phyloP scores from a whole-genome alignment of 2,329 filamentous ascomycete genomes.

The Phaeomoniella chlamydospora region DNA sequence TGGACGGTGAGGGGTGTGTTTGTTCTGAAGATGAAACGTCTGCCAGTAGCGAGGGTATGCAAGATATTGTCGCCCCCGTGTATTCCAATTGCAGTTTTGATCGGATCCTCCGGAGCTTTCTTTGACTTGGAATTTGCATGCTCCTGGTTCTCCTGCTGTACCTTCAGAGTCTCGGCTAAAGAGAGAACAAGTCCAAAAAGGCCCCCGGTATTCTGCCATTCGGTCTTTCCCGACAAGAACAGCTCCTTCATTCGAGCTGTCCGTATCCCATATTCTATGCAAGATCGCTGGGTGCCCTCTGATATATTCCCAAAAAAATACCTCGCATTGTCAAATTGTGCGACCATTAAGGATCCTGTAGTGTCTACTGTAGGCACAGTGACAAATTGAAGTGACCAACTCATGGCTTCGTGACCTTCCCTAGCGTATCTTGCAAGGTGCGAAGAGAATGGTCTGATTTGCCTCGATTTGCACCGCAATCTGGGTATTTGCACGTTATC shows the following conservation, averaged over 20 bases:
- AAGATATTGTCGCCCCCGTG: constrained; percentile 70
- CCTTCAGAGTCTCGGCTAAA: constrained; percentile 50
- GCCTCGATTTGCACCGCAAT: no score
- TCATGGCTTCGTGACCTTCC: no score
- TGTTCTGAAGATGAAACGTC: constrained; percentile 75
- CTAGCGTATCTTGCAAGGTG: no score
- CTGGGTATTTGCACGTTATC: no score
- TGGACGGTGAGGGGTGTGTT: constrained; percentile 57
- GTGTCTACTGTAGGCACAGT: constrained; percentile 81
- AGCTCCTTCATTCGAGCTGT: constrained; percentile 57
- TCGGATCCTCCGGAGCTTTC: constrained; percentile 11
- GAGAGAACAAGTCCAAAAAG: constrained; percentile 76
- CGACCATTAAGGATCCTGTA: constrained; percentile 57
- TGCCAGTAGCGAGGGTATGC: constrained; percentile 66
- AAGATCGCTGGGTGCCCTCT: constrained; percentile 73
- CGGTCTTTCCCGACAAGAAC: constrained; percentile 65
- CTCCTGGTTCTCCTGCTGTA: constrained; percentile 17
- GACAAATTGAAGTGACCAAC: constrained; percentile 58
- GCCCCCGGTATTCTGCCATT: constrained; percentile 67
- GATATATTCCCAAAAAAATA: constrained; percentile 74
- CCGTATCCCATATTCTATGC: constrained; percentile 51
- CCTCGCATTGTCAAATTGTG: constrained; percentile 68
- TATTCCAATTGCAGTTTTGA: constrained; percentile 28
- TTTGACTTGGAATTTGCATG: constrained; percentile 10
- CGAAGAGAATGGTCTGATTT: no score